Evolutionary conservation across 106 monocot genomes (phyloP).

Genomic region (Amphibolis antarctica): DNA sequence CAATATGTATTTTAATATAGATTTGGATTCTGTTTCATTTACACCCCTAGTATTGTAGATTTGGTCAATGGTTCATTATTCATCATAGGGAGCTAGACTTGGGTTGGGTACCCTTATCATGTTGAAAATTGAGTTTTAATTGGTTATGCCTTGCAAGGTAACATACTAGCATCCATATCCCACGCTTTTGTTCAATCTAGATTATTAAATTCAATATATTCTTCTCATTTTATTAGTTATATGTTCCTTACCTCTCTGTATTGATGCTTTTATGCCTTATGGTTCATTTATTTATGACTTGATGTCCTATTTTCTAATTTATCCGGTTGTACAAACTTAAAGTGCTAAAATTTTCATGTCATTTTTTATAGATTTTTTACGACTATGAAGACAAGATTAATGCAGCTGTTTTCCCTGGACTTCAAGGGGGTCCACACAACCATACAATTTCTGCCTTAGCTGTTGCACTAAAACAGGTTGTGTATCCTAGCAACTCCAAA

Average conservation of each 20-base stretch:
- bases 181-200: background rate
- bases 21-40: no score
- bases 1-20: no score
- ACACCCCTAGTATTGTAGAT: no score
- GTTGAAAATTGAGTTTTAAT: no score
- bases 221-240: background rate
- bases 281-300: no score
- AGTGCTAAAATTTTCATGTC: background rate
- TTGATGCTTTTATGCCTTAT: background rate
- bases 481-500: background rate
- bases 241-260: background rate
- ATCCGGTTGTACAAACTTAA: no score
- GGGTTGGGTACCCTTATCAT: no score
- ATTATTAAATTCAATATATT: no score
- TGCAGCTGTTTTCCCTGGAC: slow-evolving; percentile 96
- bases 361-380: slow-evolving; percentile 60
- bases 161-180: background rate
- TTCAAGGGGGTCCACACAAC: slow-evolving; percentile 99
- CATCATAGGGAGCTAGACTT: no score
- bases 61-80: no score
- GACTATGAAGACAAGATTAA: slow-evolving; percentile 95
- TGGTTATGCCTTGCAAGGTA: no score
- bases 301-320: no score
- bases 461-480: slow-evolving; percentile 97
- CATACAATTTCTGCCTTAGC: slow-evolving; percentile 97